Evolutionary conservation across 1,139 yeast species (phyloP), one percentile per base, ranked within the genome.

Genomic region (Suhomyces bokatorum): DNA sequence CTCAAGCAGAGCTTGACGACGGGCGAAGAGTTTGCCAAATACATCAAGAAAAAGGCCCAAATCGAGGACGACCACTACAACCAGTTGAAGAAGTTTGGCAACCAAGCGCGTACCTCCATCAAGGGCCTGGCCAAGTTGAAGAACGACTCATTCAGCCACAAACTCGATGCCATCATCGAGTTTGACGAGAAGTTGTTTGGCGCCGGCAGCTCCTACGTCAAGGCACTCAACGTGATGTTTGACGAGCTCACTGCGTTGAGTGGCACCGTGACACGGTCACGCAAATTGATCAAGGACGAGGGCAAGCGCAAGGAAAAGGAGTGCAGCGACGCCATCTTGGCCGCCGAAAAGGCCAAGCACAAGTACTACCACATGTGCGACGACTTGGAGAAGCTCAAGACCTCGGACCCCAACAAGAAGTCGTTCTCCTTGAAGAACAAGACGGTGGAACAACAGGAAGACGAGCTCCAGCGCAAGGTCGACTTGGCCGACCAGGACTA

Each of bases 401-500:
- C 84, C 42, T 77, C 86, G 0, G 98, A 91, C 59, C 97, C 96
- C 17, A 77, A 85, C 46, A 88, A 86, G 63, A 89, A 88, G 60
- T 80, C 84, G 15, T 84, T 93, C 56, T 85, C 91, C 28, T 72
- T 87, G 52, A 87, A 87, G 59, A 83, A 88, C 44, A 85, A 83
- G 54, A 82, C 95, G 0, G 81, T 84, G 2, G 86, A 86, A 43
- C 97, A 91, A 65, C 96, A 90, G 63, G 98, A 93, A 60, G 98
- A 91, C 59, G 97, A 91, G 42, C 70, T 91, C 26, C 83, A 81
- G 51, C 69, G 85, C 44, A 90, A 93, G 61, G 89, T 93, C 34
- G 90, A 86, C 54, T 66, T 73, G 40, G 95, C 97, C 0, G 97
- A 93, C 60, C 78, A 80, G 46, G 99, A 93, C 51, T 93, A 88